phyloP scores from a whole-genome alignment of 1,284 basidiomycete genomes.

The Pyrrhoderma noxium region DNA sequence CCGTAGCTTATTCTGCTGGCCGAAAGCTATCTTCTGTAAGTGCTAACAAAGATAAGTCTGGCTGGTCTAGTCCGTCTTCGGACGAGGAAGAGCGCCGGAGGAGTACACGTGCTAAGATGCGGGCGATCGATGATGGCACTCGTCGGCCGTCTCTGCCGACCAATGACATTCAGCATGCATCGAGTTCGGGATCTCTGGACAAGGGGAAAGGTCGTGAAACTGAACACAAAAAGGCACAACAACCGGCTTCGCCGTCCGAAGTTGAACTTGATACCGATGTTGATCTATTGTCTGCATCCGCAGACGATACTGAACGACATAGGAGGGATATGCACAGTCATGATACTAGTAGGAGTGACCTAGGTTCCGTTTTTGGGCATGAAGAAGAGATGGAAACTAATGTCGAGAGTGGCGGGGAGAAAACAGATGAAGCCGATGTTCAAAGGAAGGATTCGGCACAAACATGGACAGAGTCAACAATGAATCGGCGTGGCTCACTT shows the following conservation, averaged over 20 bases:
- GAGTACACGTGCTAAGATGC: conserved; percentile 35
- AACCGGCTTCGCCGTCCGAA: conserved; percentile 18
- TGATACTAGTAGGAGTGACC: conserved; percentile 10
- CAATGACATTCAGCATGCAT: conserved; percentile 22
- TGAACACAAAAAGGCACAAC: background rate
- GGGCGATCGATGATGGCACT: conserved; percentile 40
- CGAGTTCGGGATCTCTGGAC: conserved; percentile 1
- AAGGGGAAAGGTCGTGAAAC: conserved; percentile 12
- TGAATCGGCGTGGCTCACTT: conserved; percentile 13
- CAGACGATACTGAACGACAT: conserved; percentile 12
- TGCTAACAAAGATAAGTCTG: background rate
- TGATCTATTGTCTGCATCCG: conserved; percentile 21
- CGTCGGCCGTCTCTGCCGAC: conserved; percentile 39
- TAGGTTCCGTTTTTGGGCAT: conserved; percentile 9
- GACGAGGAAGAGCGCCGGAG: conserved; percentile 27
- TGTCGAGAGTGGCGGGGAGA: conserved; percentile 1
- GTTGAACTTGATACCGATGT: conserved; percentile 33
- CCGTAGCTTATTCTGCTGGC: conserved; percentile 26
- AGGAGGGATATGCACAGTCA: conserved; percentile 3
- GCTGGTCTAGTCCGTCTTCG: conserved; percentile 17
- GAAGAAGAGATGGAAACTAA: conserved; percentile 5
- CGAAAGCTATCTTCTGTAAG: background rate
- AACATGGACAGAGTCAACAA: conserved; percentile 10
- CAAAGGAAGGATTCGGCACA: conserved; percentile 11
- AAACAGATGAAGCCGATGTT: conserved; percentile 12